Conservation (phyloP, 1,139 yeast species). For the Yamadazyma friedrichii region DNA sequence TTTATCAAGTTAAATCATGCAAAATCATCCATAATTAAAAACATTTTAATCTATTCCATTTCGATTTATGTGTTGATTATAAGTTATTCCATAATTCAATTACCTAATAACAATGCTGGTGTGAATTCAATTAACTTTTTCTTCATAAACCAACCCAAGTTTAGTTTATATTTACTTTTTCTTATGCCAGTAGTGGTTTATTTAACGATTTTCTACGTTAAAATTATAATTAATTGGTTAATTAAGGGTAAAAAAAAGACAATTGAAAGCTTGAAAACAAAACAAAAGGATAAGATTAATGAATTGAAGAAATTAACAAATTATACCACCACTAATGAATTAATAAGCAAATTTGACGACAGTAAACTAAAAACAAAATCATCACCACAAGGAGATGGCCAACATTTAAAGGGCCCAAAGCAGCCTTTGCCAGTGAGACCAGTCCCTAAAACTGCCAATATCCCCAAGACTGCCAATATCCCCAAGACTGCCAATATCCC, state of each 20-base stretch:
- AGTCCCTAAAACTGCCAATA: not conserved
- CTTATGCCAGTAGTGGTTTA: constrained; percentile 30
- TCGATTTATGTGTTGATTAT: constrained; percentile 32
- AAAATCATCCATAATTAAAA: constrained; percentile 11
- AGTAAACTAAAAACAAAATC: too few species aligned
- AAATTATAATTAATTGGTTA: constrained; percentile 23
- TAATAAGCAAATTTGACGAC: constrained; percentile 62
- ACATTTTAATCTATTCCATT: constrained; percentile 25
- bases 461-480: constrained; percentile 1
- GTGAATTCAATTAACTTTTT: constrained; percentile 24
- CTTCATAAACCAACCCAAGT: constrained; percentile 22
- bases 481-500: too few species aligned
- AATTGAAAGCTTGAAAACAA: constrained; percentile 34
- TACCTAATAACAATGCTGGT: constrained; percentile 19
- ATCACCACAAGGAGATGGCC: too few species aligned
- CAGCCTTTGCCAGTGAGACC: too few species aligned
- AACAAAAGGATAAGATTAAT: constrained; percentile 63
- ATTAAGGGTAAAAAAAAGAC: constrained; percentile 21
- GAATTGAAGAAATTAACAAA: constrained; percentile 79
- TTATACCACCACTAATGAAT: constrained; percentile 71
- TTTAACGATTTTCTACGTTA: constrained; percentile 21
- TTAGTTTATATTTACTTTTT: constrained; percentile 20
- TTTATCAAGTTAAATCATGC: constrained; percentile 15
- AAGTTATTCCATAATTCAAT: constrained; percentile 24
- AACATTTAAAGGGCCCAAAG: too few species aligned